A percentile compares a stretch with the other conserved stretches of the same genome.
These are phyloP conservation scores for Trametes punicea DNA, from an alignment of 768 basidiomycete species.

Conservation along the genomic window DNA sequence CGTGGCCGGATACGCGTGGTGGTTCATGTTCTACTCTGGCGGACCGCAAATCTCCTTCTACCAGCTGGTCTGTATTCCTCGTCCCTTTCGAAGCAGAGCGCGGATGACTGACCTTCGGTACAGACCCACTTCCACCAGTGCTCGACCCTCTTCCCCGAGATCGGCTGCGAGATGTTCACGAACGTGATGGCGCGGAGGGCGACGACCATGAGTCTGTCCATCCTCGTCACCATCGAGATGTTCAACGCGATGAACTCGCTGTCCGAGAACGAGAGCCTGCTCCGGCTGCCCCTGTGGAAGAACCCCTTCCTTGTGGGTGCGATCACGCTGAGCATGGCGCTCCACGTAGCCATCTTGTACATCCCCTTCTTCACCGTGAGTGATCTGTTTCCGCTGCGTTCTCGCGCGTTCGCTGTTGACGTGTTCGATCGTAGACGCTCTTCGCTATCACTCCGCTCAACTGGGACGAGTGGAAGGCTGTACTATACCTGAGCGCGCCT, in stretches of 20 bases:
- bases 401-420: neutral
- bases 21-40: slow-evolving; percentile 89
- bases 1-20: slow-evolving; percentile 98
- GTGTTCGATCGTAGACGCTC: slow-evolving; percentile 46
- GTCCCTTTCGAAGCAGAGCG: neutral
- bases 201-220: slow-evolving; percentile 94
- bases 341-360: slow-evolving; percentile 95
- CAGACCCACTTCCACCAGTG: slow-evolving; percentile 98
- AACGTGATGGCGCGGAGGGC: slow-evolving; percentile 82
- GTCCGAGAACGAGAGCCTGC: slow-evolving; percentile 92
- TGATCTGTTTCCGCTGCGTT: slow-evolving; percentile 11
- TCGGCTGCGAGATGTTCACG: slow-evolving; percentile 96
- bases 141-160: slow-evolving; percentile 72
- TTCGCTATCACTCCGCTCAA: slow-evolving; percentile 95
- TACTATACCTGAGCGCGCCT: slow-evolving; percentile 82
- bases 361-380: slow-evolving; percentile 93
- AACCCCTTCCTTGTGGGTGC: slow-evolving; percentile 91
- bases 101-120: neutral
- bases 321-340: slow-evolving; percentile 84
- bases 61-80: slow-evolving; percentile 68
- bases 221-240: slow-evolving; percentile 95
- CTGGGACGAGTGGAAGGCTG: slow-evolving; percentile 93
- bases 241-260: slow-evolving; percentile 98
- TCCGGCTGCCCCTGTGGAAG: slow-evolving; percentile 89
- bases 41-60: slow-evolving; percentile 94